These are phyloP conservation scores for Trichaptum fuscoviolaceum DNA, from an alignment of 768 basidiomycete genomes.

Conservation along the genomic window DNA sequence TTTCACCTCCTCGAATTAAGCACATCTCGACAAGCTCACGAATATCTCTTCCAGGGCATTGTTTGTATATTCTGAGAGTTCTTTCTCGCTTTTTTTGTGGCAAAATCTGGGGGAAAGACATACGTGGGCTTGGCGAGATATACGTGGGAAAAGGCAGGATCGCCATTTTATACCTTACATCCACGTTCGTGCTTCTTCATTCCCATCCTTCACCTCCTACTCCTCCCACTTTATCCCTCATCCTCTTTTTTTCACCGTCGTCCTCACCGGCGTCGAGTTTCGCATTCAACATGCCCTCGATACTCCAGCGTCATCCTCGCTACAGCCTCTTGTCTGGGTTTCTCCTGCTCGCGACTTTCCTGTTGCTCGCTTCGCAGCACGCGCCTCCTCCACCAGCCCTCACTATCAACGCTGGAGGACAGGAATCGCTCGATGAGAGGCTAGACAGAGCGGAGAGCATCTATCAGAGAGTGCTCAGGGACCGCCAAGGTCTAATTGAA, in stretches of 20 bases:
- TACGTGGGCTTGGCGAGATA: background rate
- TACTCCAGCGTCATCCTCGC: constrained; percentile 40
- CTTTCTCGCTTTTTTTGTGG: background rate
- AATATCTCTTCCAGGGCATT: background rate
- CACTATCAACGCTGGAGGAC: constrained; percentile 16
- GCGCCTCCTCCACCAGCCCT: constrained; percentile 20
- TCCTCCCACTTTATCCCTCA: background rate
- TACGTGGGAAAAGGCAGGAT: background rate
- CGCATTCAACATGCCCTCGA: constrained; percentile 4
- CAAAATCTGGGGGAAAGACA: background rate
- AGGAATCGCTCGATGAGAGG: constrained; percentile 32
- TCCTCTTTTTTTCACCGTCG: background rate
- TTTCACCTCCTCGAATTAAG: background rate
- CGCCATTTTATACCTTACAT: background rate
- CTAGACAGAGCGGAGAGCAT: constrained; percentile 38
- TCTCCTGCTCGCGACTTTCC: constrained; percentile 39
- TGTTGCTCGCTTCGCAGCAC: constrained; percentile 38
- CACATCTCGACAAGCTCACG: too few species aligned
- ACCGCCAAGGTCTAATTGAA: constrained; percentile 44
- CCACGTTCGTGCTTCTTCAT: background rate
- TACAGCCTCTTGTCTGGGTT: constrained; percentile 41
- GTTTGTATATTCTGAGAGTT: background rate
- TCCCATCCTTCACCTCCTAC: too few species aligned
- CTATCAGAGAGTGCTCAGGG: constrained; percentile 38
- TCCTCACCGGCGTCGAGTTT: background rate